phyloP scores from a whole-genome alignment of 371 early-diverging fungal genomes.

The Dinochytrium kinnereticum region DNA sequence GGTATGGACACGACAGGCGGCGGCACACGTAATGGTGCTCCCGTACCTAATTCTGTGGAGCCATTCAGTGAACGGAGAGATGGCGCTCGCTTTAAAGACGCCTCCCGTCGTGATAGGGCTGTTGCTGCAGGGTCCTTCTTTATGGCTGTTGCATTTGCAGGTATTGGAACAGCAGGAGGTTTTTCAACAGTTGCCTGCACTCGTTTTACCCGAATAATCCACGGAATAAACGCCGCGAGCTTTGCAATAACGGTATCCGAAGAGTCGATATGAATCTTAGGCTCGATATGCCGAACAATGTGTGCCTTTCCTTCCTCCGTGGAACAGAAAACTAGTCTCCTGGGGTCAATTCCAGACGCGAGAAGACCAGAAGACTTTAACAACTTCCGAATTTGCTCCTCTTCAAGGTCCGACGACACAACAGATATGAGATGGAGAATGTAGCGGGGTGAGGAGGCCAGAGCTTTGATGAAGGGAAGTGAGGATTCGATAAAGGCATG shows the following conservation, averaged over 20 bases:
- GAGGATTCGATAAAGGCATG: constrained; percentile 58
- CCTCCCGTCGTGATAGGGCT: neutral
- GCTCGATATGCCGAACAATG: constrained; percentile 63
- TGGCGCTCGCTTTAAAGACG: neutral
- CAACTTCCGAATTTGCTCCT: constrained; percentile 54
- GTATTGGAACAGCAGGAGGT: neutral
- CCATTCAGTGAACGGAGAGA: neutral
- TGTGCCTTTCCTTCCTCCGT: constrained; percentile 61
- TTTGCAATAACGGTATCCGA: constrained; percentile 27
- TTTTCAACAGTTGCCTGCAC: neutral
- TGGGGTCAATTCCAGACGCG: constrained; percentile 51
- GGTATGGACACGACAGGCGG: no score
- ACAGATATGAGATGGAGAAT: constrained; percentile 56
- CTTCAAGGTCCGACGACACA: constrained; percentile 52
- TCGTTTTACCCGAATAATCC: neutral
- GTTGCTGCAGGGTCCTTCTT: neutral
- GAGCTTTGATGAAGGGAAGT: constrained; percentile 30
- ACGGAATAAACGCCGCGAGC: neutral
- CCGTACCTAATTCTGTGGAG: no score
- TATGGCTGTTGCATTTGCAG: neutral
- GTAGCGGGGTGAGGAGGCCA: constrained; percentile 31
- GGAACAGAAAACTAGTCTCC: constrained; percentile 59
- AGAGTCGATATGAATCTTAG: constrained; percentile 43
- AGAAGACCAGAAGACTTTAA: constrained; percentile 54
- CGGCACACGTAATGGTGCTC: no score